phyloP scores from a whole-genome alignment of 164 flowering plant species.

The Malania oleifera region DNA sequence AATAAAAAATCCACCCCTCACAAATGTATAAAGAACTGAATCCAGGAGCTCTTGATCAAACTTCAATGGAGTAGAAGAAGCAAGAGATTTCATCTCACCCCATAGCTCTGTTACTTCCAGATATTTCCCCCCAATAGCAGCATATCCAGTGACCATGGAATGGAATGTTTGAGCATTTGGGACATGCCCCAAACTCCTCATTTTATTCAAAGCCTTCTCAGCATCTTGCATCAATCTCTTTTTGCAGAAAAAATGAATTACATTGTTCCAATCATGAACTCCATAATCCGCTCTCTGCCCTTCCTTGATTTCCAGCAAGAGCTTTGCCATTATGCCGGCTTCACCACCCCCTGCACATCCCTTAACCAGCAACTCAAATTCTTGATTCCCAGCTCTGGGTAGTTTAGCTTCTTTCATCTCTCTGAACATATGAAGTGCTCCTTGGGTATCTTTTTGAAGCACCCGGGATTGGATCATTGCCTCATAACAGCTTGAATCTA shows the following conservation, averaged over 20 bases:
- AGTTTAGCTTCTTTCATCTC: constrained; percentile 91
- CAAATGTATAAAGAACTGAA: constrained; percentile 80
- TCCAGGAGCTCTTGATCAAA: constrained; percentile 94
- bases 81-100: constrained; percentile 92
- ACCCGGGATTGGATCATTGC: constrained; percentile 59
- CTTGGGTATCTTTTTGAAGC: constrained; percentile 58
- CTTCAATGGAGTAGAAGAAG: constrained; percentile 53
- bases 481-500: constrained; percentile 77
- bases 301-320: constrained; percentile 77
- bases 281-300: constrained; percentile 68
- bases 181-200: constrained; percentile 71
- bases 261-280: constrained; percentile 93
- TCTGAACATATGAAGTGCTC: constrained; percentile 73
- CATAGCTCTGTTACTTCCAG: constrained; percentile 81
- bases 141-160: constrained; percentile 89
- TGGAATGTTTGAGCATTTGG: constrained; percentile 97
- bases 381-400: constrained; percentile 41
- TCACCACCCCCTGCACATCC: constrained; percentile 49
- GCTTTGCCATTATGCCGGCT: constrained; percentile 67
- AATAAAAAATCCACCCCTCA: constrained; percentile 85
- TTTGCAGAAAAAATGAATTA: constrained; percentile 86
- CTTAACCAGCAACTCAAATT: constrained; percentile 52
- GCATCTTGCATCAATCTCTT: constrained; percentile 95
- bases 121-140: constrained; percentile 87
- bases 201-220: constrained; percentile 89